These are phyloP conservation scores for Xylaria sp. DNA, from an alignment of 2,329 filamentous ascomycete genomes.

Conservation along the genomic window DNA sequence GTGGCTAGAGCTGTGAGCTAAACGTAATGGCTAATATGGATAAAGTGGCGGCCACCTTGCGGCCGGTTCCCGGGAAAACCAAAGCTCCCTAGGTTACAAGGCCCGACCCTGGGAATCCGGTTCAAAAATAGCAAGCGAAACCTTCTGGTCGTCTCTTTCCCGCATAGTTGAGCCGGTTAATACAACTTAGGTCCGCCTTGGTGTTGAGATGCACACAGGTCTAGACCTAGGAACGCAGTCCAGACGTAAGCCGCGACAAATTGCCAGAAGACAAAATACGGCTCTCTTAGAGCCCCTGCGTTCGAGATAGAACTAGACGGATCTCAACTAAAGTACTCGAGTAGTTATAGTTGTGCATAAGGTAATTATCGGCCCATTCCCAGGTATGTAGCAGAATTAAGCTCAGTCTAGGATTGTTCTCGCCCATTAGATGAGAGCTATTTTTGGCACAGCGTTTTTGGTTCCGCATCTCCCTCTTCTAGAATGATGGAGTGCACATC, in stretches of 20 bases:
- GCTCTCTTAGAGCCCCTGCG: constrained; percentile 1
- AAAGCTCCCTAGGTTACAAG: constrained; percentile 4
- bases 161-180: constrained; percentile 29
- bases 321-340: background rate
- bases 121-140: constrained; percentile 30
- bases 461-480: constrained; percentile 12
- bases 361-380: background rate
- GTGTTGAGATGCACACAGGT: constrained; percentile 22
- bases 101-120: constrained; percentile 24
- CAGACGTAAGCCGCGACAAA: constrained; percentile 37
- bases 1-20: background rate
- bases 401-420: constrained; percentile 28
- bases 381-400: constrained; percentile 12
- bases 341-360: background rate
- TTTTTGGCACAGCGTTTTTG: constrained; percentile 26
- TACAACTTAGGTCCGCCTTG: constrained; percentile 23
- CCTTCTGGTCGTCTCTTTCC: constrained; percentile 18
- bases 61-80: constrained; percentile 25
- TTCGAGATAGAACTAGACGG: constrained; percentile 13
- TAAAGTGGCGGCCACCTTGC: constrained; percentile 24
- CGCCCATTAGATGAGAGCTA: constrained; percentile 22
- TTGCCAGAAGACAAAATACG: constrained; percentile 18
- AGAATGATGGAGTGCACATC: constrained; percentile 21
- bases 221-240: constrained; percentile 37
- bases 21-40: constrained; percentile 30